Evolutionary conservation across 192 early-diverging fungal species (phyloP).

Genomic region (Umbelopsis ramanniana): DNA sequence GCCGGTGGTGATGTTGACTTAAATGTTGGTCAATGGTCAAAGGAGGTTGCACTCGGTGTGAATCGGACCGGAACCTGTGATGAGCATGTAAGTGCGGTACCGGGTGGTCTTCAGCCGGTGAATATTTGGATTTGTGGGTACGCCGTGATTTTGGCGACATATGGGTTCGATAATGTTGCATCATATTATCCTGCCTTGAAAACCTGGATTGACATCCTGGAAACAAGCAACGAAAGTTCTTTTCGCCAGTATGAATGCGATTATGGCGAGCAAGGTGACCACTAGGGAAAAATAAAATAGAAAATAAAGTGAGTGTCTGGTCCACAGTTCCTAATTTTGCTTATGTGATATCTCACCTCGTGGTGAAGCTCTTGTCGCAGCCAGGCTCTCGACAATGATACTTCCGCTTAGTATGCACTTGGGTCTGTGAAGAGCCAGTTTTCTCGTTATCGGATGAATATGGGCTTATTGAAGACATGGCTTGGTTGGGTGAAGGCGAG

Average conservation of each 20-base stretch:
- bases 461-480: constrained; percentile 17
- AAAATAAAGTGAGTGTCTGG: too few species aligned
- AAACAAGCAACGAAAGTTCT: constrained; percentile 72
- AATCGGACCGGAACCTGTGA: constrained; percentile 38
- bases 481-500: neutral
- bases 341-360: constrained; percentile 51
- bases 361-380: constrained; percentile 81
- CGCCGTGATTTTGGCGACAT: constrained; percentile 70
- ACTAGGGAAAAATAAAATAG: constrained; percentile 34
- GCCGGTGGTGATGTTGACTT: constrained; percentile 30
- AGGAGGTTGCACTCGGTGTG: constrained; percentile 32
- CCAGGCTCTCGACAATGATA: constrained; percentile 66
- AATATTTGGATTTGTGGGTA: constrained; percentile 37
- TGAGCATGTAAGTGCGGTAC: constrained; percentile 39
- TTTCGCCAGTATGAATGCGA: constrained; percentile 84
- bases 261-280: constrained; percentile 84
- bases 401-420: constrained; percentile 60
- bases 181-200: constrained; percentile 86
- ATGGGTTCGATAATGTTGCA: constrained; percentile 86
- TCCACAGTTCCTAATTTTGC: neutral
- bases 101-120: constrained; percentile 26
- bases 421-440: constrained; percentile 5
- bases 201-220: constrained; percentile 75
- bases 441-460: constrained; percentile 23
- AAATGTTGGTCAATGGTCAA: constrained; percentile 45